Base-by-base conservation (phyloP, 2,329 filamentous ascomycete genomes). In the Neonectria hederae region DNA sequence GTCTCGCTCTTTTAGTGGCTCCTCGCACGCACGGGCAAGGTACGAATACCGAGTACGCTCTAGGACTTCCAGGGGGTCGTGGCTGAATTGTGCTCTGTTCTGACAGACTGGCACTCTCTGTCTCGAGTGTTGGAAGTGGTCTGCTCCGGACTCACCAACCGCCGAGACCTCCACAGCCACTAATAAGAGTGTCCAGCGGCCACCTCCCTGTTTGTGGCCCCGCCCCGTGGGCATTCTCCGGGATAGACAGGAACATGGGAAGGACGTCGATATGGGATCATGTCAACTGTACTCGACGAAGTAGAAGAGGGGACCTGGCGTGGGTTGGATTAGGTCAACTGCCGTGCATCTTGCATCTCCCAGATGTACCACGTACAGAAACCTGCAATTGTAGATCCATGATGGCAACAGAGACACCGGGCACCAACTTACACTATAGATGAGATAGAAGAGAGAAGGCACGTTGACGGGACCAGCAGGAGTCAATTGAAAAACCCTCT, bases 91-190 rank as follows among this genome's bases (percentile, higher is more conserved):
- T 13, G 14, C 35, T 38, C 35, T 32, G 11, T 7, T 38, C 14
- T 38, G 14, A 6, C 13, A 17, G 35, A 17, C 35, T 32, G 9
- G 45, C 45, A 48, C 14, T 28, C 17, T 30, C 11, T 30, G 6
- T 30, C 7, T 19, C n/a, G 17, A 19, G 38, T 19, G 8, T 19
- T 42, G 38, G 26, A 42, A 59, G 54, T 65, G 62, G 62, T 51
- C 62, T 65, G 62, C 58, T 65, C 40, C 62, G 58, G 58, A 54
- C 14, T 21, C 21, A 22, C 30, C 38, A 62, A 19, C 22, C 40
- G 45, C 62, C 62, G 62, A 65, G 43, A 42, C 21, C 21, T 2
- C 22, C 7, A 14, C 24, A 38, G 46, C 62, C 53, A 61, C 38
- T 65, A 53, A 53, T 65, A 53, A 53, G 19, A 49, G 42, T 21